These are phyloP conservation scores for Fraxinus platypoda DNA, from an alignment of 305 asterid species.

Conservation along the genomic window DNA sequence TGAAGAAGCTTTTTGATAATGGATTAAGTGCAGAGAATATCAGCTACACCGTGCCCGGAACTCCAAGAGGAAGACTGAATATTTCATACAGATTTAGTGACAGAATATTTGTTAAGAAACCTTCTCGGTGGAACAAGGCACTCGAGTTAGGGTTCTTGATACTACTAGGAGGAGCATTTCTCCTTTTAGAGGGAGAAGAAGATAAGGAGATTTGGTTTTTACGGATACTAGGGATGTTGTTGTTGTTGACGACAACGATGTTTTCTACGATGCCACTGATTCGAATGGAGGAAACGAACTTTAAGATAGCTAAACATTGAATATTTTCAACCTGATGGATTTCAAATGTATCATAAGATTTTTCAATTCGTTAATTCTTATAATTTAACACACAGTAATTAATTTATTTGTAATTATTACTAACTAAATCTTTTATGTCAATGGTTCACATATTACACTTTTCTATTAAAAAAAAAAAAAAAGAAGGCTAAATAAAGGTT, in stretches of 20 bases:
- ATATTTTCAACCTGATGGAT: no score
- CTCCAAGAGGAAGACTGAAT: no score
- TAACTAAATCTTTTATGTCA: no score
- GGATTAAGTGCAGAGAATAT: background rate
- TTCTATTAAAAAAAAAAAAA: no score
- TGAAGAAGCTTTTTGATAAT: constrained; percentile 22
- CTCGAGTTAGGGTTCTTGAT: constrained; percentile 1
- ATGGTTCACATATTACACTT: no score
- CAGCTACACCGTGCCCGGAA: background rate
- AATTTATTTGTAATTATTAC: no score
- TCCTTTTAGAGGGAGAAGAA: constrained; percentile 1
- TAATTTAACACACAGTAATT: no score
- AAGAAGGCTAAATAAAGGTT: no score
- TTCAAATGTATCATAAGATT: no score
- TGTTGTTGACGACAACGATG: background rate
- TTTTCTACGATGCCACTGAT: background rate
- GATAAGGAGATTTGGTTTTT: background rate
- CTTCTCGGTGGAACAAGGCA: background rate
- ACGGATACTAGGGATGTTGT: background rate
- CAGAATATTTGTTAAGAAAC: background rate
- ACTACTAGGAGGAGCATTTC: constrained; percentile 11
- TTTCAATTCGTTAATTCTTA: no score
- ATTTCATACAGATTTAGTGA: constrained; percentile 27
- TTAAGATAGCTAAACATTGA: background rate
- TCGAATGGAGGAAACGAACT: background rate